A percentile compares a stretch with the other conserved stretches of the same genome.
Evolutionary conservation across 2,329 filamentous ascomycete species (phyloP).

Genomic region (Xylariaceae sp.): DNA sequence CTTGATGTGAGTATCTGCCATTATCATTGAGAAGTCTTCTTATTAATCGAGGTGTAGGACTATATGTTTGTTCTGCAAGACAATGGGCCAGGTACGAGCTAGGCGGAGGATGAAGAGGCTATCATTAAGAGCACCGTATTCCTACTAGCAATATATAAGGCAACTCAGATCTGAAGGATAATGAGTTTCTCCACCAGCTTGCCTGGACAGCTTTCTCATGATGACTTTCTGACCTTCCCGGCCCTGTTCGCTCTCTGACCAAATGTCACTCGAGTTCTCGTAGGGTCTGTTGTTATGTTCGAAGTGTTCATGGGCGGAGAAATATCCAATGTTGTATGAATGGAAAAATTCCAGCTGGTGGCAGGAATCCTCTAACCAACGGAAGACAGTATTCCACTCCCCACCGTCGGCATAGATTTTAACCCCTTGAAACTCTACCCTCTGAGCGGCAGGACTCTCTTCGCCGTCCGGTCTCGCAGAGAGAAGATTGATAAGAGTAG

Average conservation of each 20-base stretch:
- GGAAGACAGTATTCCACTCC: not conserved
- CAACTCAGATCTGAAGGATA: not conserved
- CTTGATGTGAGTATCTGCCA: no score
- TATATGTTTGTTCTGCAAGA: no score
- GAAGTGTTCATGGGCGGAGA: not conserved
- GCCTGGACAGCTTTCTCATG: not conserved
- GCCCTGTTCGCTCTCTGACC: not conserved
- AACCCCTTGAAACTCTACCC: not conserved
- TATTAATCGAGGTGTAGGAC: no score
- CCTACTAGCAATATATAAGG: not conserved
- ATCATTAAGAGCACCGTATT: no score
- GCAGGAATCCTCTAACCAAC: not conserved
- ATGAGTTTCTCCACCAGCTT: not conserved
- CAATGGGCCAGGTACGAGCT: no score
- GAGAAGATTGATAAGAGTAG: not conserved
- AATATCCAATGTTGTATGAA: not conserved
- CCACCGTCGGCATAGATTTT: not conserved
- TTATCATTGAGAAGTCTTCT: no score
- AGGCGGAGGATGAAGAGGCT: no score
- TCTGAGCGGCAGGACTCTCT: not conserved
- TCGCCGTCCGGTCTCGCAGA: not conserved
- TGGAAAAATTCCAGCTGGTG: not conserved
- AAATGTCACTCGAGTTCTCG: not conserved
- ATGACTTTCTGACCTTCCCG: not conserved
- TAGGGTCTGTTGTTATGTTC: not conserved